Evolutionary conservation across 129 eudicot species (phyloP), one percentile per base, ranked within the genome.

Genomic region (Arctium lappa): DNA sequence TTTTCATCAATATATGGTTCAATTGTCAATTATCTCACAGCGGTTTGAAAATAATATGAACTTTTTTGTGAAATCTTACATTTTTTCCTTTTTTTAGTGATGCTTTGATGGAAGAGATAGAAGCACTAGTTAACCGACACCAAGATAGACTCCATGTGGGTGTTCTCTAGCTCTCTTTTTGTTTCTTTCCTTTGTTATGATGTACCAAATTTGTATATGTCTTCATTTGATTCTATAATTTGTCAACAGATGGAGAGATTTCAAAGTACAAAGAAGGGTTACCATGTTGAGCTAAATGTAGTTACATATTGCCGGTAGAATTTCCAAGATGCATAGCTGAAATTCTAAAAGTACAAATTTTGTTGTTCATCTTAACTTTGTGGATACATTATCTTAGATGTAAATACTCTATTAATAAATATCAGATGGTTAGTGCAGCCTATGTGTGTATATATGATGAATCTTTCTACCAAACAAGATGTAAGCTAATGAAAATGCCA

Each of bases 21-120:
- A 22, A 0, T 22, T 0, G 27, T 22, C 27, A 22, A 22, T 22
- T 22, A 22, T 22, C 27, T 22, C 27, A 22, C 27, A 22, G 27
- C 27, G 27, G 5, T n/a, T 18, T 63, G 9, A 34, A 71, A 11
- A 27, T 69, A 42, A 15, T 9, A 50, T 10, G 39, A 7, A 12
- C 53, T 22, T 37, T 53, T 15, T 31, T 82, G 29, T 60, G 62
- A 63, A 75, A 12, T 18, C 50, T 6, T 33, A 69, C 81, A 16
- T 36, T 77, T 79, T 50, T 81, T 44, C 38, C 60, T 18, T 38
- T 36, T 77, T 30, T 5, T 80, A 95, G 97, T 85, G 94, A 87
- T 32, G 89, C 91, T 79, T 81, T 95, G 76, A 83, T 92, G 99
- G 99, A 92, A 82, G 94, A 95, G 85, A 90, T 95, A 70, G 90